Conservation (phyloP, 1,284 basidiomycete species). For the Naganishia albida region DNA sequence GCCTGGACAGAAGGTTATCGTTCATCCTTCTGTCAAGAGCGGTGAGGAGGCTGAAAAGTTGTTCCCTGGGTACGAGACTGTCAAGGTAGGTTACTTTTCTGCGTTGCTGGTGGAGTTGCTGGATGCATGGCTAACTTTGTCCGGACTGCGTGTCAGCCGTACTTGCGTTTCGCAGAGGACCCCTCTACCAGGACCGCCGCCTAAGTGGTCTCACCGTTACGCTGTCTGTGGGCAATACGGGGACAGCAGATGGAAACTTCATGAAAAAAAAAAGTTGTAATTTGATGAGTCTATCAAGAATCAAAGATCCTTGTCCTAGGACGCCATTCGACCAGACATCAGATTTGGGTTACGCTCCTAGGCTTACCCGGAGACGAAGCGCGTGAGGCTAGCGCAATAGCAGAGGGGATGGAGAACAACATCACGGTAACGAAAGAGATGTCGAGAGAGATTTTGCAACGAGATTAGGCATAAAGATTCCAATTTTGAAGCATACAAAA, state of each 20-base stretch:
- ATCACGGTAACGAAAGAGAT: no score
- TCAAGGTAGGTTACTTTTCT: constrained; percentile 52
- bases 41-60: constrained; percentile 82
- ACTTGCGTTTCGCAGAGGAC: constrained; percentile 58
- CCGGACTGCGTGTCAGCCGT: constrained; percentile 47
- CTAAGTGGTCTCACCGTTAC: background rate
- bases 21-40: constrained; percentile 77
- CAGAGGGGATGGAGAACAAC: no score
- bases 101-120: background rate
- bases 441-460: no score
- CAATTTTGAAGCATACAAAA: background rate
- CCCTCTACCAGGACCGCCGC: constrained; percentile 42
- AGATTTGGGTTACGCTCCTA: no score
- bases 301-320: no score
- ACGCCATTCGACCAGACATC: no score
- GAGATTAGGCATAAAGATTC: background rate
- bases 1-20: constrained; percentile 88
- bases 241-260: no score
- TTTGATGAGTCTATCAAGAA: background rate
- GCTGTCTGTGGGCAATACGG: no score
- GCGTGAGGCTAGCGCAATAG: no score
- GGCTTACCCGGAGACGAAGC: no score
- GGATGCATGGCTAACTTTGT: background rate
- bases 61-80: constrained; percentile 57
- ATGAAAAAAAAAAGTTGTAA: background rate